phyloP scores from a whole-genome alignment of 1,284 basidiomycete species.

The Mycosarcoma maydis region DNA sequence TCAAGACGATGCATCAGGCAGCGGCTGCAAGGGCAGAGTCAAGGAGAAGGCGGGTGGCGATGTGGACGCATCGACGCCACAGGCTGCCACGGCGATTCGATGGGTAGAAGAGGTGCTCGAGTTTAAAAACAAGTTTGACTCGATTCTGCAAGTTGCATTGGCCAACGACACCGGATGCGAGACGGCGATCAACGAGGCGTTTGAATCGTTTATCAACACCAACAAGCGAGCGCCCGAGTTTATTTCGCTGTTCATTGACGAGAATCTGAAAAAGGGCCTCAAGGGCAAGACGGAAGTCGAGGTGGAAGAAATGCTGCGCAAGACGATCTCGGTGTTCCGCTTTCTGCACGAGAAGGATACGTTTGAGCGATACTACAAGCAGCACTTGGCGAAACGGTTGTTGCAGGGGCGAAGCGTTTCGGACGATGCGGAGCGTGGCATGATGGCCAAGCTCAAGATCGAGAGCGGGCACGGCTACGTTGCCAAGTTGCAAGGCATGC shows the following conservation, averaged over 20 bases:
- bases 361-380: slow-evolving; percentile 98
- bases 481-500: slow-evolving; percentile 98
- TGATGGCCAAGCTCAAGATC: slow-evolving; percentile 97
- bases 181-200: slow-evolving; percentile 89
- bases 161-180: slow-evolving; percentile 79
- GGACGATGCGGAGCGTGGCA: slow-evolving; percentile 96
- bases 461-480: slow-evolving; percentile 98
- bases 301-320: slow-evolving; percentile 87
- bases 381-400: slow-evolving; percentile 90
- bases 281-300: slow-evolving; percentile 96
- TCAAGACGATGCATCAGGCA: slow-evolving; percentile 1
- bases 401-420: slow-evolving; percentile 86
- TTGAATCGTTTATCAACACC: slow-evolving; percentile 88
- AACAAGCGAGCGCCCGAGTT: slow-evolving; percentile 91
- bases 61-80: slow-evolving; percentile 39
- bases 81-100: slow-evolving; percentile 75
- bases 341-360: slow-evolving; percentile 95
- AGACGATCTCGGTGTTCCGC: slow-evolving; percentile 94
- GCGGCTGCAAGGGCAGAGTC: slow-evolving; percentile 23
- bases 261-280: slow-evolving; percentile 92
- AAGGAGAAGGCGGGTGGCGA: slow-evolving; percentile 11
- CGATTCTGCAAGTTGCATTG: slow-evolving; percentile 78
- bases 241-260: slow-evolving; percentile 96
- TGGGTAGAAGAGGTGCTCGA: slow-evolving; percentile 95
- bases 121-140: slow-evolving; percentile 90